These are phyloP conservation scores for Pleurotus sapidus DNA, from an alignment of 768 basidiomycete species.

Conservation along the genomic window DNA sequence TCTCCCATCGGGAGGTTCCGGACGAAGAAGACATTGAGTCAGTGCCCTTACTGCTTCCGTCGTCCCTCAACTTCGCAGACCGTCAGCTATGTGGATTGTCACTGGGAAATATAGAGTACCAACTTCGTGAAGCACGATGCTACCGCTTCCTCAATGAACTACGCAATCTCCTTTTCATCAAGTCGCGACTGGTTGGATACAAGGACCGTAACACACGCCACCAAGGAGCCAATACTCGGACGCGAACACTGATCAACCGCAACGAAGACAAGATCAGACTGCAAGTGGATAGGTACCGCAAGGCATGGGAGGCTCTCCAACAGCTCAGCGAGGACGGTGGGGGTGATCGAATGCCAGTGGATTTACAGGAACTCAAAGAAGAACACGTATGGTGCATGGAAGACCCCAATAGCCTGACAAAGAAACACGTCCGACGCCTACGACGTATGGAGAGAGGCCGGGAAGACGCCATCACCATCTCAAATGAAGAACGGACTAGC, in stretches of 20 bases:
- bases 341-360: not conserved
- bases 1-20: not conserved
- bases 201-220: not conserved
- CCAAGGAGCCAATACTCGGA: not conserved
- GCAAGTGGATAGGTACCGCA: not conserved
- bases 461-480: not conserved
- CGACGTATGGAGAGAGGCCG: not conserved
- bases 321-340: not conserved
- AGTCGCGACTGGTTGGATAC: not conserved
- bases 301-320: not conserved
- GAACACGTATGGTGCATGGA: not conserved
- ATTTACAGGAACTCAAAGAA: not conserved
- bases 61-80: not conserved
- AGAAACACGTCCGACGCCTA: not conserved
- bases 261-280: slow-evolving; percentile 4
- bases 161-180: not conserved
- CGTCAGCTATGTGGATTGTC: not conserved
- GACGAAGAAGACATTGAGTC: not conserved
- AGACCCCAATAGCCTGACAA: not conserved
- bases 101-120: not conserved
- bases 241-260: not conserved
- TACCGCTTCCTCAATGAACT: not conserved
- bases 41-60: not conserved
- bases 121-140: slow-evolving; percentile 1
- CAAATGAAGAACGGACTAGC: not conserved